Conservation (phyloP, 768 basidiomycete species). For the Boletus edulis region DNA sequence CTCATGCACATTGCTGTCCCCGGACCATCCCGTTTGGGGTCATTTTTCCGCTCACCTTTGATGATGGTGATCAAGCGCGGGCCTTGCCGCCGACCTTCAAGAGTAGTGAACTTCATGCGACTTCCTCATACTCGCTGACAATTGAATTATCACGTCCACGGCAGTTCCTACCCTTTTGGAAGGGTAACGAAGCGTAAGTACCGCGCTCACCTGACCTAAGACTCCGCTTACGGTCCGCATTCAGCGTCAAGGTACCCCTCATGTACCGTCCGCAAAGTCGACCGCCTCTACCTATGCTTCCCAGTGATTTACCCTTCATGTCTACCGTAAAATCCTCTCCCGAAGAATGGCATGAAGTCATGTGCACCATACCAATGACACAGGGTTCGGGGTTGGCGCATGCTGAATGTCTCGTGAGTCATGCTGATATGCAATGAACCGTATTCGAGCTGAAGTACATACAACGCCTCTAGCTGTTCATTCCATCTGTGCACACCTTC, state of each 20-base stretch:
- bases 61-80: conserved; percentile 30
- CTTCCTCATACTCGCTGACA: conserved; percentile 45
- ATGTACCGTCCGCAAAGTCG: conserved; percentile 52
- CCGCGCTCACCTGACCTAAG: not conserved
- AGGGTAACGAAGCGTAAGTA: conserved; percentile 44
- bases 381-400: conserved; percentile 34
- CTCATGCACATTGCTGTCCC: conserved; percentile 28
- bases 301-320: conserved; percentile 45
- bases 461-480: conserved; percentile 45
- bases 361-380: conserved; percentile 41
- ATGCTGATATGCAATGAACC: not conserved
- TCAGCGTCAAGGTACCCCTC: conserved; percentile 49
- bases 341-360: conserved; percentile 63
- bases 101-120: conserved; percentile 24
- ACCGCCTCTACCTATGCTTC: conserved; percentile 52
- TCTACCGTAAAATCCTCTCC: conserved; percentile 58
- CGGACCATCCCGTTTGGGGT: conserved; percentile 41
- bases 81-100: conserved; percentile 52
- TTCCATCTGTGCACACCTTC: conserved; percentile 56
- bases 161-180: conserved; percentile 44
- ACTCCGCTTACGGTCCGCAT: not conserved
- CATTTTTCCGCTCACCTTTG: conserved; percentile 46
- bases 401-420: conserved; percentile 51
- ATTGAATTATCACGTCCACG: conserved; percentile 40
- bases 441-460: not conserved